Evolutionary conservation across 208 protist genomes (phyloP).

Genomic region (Crithidia expoeki): DNA sequence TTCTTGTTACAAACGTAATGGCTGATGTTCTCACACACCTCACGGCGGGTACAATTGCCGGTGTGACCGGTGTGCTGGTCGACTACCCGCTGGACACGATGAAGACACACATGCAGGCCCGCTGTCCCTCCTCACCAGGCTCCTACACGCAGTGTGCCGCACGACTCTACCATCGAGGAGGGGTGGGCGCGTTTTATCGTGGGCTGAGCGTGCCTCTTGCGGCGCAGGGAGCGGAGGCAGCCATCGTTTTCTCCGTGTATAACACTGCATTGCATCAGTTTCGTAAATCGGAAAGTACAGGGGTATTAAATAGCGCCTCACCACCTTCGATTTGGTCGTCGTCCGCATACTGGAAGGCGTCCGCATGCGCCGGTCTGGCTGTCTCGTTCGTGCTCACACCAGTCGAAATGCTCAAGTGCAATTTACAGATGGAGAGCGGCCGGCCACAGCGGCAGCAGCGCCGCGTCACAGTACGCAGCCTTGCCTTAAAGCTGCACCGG

Average conservation of each 20-base stretch:
- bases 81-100: slow-evolving; percentile 90
- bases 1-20: slow-evolving; percentile 4
- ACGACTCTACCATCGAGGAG: slow-evolving; percentile 44
- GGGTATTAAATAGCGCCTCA: background rate
- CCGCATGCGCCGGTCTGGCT: slow-evolving; percentile 45
- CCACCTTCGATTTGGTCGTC: slow-evolving; percentile 22
- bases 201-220: slow-evolving; percentile 68
- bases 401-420: slow-evolving; percentile 75
- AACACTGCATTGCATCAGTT: slow-evolving; percentile 30
- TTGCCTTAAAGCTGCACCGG: slow-evolving; percentile 10
- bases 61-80: slow-evolving; percentile 59
- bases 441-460: slow-evolving; percentile 21
- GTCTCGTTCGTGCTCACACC: slow-evolving; percentile 76
- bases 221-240: slow-evolving; percentile 55
- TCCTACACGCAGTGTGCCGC: slow-evolving; percentile 48
- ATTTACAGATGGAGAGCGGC: slow-evolving; percentile 49
- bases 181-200: slow-evolving; percentile 67
- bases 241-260: slow-evolving; percentile 62
- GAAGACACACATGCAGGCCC: slow-evolving; percentile 79
- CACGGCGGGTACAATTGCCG: slow-evolving; percentile 63
- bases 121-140: slow-evolving; percentile 2
- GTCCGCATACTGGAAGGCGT: slow-evolving; percentile 37
- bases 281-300: background rate
- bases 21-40: slow-evolving; percentile 36
- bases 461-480: slow-evolving; percentile 17